Percentiles rank a stretch among this genome's conserved stretches.
Conservation (phyloP, 2,329 filamentous ascomycete species). For the Colletotrichum sp. region DNA sequence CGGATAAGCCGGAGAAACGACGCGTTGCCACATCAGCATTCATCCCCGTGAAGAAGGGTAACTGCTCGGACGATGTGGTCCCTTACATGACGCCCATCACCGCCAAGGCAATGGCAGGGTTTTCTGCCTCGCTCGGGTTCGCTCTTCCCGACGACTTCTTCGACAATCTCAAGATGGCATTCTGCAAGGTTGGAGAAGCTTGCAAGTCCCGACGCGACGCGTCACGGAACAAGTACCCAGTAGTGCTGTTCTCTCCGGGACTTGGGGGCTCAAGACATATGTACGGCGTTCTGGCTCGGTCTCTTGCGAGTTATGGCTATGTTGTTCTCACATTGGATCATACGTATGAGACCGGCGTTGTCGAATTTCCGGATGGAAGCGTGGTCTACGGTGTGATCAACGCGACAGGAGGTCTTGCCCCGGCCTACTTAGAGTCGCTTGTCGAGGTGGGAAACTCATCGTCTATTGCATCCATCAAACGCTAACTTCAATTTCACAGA, state of each 20-base stretch:
- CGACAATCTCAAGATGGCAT: constrained; percentile 18
- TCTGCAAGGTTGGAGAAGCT: constrained; percentile 11
- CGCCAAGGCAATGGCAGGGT: not conserved
- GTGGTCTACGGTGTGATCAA: constrained; percentile 27
- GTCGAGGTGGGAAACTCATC: not conserved
- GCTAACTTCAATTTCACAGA: constrained; percentile 26
- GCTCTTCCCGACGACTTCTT: constrained; percentile 10
- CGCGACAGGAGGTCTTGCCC: not conserved
- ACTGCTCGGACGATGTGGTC: constrained; percentile 4
- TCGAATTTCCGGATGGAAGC: constrained; percentile 51
- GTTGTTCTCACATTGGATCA: constrained; percentile 54
- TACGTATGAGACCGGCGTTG: constrained; percentile 46
- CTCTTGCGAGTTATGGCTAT: constrained; percentile 51
- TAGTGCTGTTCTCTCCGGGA: constrained; percentile 50
- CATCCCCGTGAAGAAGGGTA: constrained; percentile 1
- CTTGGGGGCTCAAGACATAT: constrained; percentile 44
- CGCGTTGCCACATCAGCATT: constrained; percentile 19
- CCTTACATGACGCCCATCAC: constrained; percentile 23
- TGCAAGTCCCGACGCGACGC: not conserved
- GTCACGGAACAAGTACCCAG: constrained; percentile 5
- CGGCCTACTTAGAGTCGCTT: not conserved
- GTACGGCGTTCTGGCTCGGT: constrained; percentile 46
- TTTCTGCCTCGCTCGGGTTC: not conserved
- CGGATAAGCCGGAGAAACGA: constrained; percentile 17
- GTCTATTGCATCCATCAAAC: not conserved